phyloP scores from a whole-genome alignment of 1,139 yeast genomes.

The Magnusiomyces tetraspermus region DNA sequence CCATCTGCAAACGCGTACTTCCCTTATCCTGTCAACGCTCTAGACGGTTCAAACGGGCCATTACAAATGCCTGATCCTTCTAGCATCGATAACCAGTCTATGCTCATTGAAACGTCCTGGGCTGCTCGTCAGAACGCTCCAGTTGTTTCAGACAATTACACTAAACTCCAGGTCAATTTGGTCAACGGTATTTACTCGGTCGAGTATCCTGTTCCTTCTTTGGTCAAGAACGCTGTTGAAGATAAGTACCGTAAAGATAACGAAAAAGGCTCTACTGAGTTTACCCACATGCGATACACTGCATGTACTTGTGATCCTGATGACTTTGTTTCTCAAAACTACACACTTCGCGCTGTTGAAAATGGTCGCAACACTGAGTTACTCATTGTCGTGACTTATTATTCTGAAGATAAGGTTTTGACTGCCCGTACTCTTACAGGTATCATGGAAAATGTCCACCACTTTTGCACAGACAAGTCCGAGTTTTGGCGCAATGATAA shows the following conservation, averaged over 20 bases:
- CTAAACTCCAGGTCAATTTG: constrained; percentile 54
- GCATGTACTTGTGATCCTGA: constrained; percentile 79
- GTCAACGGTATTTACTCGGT: constrained; percentile 62
- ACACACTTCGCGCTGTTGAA: constrained; percentile 64
- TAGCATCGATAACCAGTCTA: constrained; percentile 5
- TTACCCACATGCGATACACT: constrained; percentile 65
- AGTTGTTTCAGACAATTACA: constrained; percentile 46
- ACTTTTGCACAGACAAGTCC: constrained; percentile 58
- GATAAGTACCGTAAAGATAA: constrained; percentile 42
- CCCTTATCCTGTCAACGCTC: constrained; percentile 11
- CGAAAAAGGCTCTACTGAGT: constrained; percentile 61
- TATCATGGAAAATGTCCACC: constrained; percentile 83
- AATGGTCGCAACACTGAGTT: constrained; percentile 78
- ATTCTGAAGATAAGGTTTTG: constrained; percentile 70
- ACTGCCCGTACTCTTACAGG: constrained; percentile 89
- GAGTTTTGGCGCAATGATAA: constrained; percentile 43
- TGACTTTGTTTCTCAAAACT: constrained; percentile 60
- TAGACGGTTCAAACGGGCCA: constrained; percentile 16
- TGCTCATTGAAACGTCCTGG: constrained; percentile 18
- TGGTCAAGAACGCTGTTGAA: constrained; percentile 50
- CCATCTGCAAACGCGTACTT: constrained; percentile 7
- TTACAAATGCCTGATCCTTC: constrained; percentile 13
- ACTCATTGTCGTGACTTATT: constrained; percentile 83
- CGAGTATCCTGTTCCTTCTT: constrained; percentile 70
- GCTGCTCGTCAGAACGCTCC: constrained; percentile 28